Evolutionary conservation across 2,329 filamentous ascomycete genomes (phyloP).

Genomic region (Colletotrichum camelliae): DNA sequence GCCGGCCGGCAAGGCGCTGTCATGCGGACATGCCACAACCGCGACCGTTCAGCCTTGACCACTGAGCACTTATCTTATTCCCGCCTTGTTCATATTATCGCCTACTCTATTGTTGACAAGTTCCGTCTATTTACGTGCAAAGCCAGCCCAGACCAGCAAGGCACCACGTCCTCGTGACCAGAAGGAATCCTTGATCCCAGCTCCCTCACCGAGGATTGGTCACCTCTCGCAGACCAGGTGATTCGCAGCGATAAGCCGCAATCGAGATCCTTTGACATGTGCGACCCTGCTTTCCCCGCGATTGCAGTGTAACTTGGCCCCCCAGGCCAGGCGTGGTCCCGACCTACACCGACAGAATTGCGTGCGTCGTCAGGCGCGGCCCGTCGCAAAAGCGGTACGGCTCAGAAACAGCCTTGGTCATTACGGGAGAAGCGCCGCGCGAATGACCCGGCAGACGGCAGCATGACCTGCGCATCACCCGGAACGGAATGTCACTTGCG

Average conservation of each 20-base stretch:
- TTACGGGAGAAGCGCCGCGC: not conserved
- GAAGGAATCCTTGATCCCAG: conserved; percentile 3
- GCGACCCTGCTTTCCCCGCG: not conserved
- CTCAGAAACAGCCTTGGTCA: not conserved
- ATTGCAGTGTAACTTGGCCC: not conserved
- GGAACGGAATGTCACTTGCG: not conserved
- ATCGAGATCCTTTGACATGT: conserved; percentile 15
- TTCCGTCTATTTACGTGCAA: not conserved
- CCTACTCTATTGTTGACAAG: not conserved
- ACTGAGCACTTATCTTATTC: not conserved
- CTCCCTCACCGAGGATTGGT: conserved; percentile 10
- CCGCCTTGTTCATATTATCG: not conserved
- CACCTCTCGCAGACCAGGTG: not conserved
- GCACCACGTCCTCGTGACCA: conserved; percentile 13
- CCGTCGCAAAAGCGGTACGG: not conserved
- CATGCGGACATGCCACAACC: conserved; percentile 12
- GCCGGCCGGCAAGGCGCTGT: not conserved
- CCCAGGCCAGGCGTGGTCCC: not conserved
- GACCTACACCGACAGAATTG: not conserved
- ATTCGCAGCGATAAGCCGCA: conserved; percentile 6
- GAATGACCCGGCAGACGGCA: not conserved
- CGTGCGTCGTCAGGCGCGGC: conserved; percentile 9
- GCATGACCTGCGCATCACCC: not conserved
- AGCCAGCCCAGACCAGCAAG: not conserved
- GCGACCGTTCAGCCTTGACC: not conserved